Conservation (phyloP, 176 grass and related monocot species). For the Triticum monococcum region DNA sequence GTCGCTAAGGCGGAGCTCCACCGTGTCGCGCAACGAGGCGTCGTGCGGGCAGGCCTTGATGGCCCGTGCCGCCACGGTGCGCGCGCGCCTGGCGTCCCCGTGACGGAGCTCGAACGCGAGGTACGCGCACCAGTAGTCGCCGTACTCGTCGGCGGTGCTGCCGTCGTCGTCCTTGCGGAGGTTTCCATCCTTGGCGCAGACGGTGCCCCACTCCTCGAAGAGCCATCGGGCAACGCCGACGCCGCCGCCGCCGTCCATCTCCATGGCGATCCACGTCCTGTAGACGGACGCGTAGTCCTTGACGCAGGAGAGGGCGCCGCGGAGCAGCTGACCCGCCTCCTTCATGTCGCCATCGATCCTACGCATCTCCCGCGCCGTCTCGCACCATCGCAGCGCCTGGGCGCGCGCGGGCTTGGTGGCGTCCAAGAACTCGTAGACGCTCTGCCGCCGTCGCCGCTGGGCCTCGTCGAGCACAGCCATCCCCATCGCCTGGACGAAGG, state of each 20-base stretch:
- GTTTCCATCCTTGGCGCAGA: not conserved
- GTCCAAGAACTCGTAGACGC: not conserved
- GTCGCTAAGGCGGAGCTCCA: not conserved
- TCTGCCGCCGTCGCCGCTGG: not conserved
- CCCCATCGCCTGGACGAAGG: not conserved
- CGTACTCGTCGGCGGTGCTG: not conserved
- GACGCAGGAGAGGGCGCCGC: not conserved
- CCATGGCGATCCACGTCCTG: constrained; percentile 19
- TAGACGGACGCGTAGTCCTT: not conserved
- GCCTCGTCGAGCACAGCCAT: not conserved
- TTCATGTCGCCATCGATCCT: not conserved
- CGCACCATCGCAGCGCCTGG: not conserved
- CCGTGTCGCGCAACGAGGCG: not conserved
- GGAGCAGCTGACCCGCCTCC: not conserved
- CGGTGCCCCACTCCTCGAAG: not conserved
- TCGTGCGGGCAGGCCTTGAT: not conserved
- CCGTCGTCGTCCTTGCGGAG: not conserved
- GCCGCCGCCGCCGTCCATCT: not conserved
- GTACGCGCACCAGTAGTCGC: constrained; percentile 17
- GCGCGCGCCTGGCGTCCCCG: not conserved
- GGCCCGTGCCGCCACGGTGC: not conserved
- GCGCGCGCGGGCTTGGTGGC: too few relatives aligned
- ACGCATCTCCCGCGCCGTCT: not conserved
- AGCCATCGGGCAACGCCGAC: not conserved
- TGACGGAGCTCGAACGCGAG: not conserved